Conservation (phyloP, 228 moss, liverwort and hornwort species). For the Sphagnum magellanicum region DNA sequence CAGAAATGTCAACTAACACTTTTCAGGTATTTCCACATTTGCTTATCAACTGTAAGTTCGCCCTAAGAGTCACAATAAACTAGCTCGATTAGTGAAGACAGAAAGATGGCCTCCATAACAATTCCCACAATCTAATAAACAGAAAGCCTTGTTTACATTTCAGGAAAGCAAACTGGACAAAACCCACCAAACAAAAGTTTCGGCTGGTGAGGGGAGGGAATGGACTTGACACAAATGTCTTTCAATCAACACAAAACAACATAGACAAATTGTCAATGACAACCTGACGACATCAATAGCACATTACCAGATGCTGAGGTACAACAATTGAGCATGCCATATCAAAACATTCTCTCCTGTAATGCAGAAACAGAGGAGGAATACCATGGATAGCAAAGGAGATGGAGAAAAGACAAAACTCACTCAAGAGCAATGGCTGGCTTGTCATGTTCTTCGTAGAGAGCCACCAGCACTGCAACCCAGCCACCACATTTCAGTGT, state of each 20-base stretch:
- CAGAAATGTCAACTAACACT: not conserved
- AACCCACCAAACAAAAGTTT: no score
- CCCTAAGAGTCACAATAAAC: not conserved
- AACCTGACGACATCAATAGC: no score
- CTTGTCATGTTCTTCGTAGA: slow-evolving; percentile 84
- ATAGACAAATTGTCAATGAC: not conserved
- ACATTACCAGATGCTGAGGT: no score
- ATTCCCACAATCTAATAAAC: not conserved
- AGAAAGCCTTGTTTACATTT: no score
- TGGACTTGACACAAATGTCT: no score
- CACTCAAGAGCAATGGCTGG: slow-evolving; percentile 80
- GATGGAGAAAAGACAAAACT: slow-evolving; percentile 5
- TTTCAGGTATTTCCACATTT: not conserved
- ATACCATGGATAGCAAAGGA: not conserved
- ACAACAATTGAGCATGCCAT: not conserved
- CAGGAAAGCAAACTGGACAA: no score
- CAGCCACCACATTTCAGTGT: no score
- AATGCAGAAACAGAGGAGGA: not conserved
- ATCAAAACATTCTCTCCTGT: not conserved
- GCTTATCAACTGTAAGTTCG: not conserved
- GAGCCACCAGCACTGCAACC: slow-evolving; percentile 55
- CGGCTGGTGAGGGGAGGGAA: no score
- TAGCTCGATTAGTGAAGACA: not conserved
- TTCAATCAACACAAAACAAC: not conserved
- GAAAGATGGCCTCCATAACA: not conserved